These are phyloP conservation scores for Apophysomyces variabilis DNA, from an alignment of 371 early-diverging fungal genomes.

Conservation along the genomic window DNA sequence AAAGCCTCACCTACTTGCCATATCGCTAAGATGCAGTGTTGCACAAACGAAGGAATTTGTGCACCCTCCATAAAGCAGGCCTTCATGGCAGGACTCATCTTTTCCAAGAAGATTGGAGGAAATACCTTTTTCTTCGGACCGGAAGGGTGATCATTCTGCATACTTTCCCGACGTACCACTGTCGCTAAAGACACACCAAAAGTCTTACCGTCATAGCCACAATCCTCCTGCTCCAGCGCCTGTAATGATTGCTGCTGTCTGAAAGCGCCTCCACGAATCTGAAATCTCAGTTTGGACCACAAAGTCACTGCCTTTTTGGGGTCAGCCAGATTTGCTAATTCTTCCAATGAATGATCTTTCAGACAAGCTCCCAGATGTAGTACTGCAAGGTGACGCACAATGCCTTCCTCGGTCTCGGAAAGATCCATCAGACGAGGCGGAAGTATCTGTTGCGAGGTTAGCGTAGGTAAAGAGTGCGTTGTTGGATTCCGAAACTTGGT, in stretches of 20 bases:
- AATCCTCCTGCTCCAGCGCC: constrained; percentile 1
- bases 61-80: constrained; percentile 36
- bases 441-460: background rate
- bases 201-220: constrained; percentile 27
- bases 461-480: constrained; percentile 1
- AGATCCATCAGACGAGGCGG: background rate
- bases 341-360: constrained; percentile 58
- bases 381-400: constrained; percentile 79
- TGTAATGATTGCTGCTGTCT: background rate
- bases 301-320: constrained; percentile 57
- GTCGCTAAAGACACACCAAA: constrained; percentile 23
- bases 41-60: constrained; percentile 78
- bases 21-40: constrained; percentile 72
- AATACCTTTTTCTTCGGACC: background rate
- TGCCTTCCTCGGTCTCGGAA: constrained; percentile 62
- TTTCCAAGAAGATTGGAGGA: constrained; percentile 60
- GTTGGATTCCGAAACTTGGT: background rate
- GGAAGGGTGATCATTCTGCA: constrained; percentile 33
- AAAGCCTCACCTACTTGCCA: constrained; percentile 57
- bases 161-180: constrained; percentile 41
- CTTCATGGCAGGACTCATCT: constrained; percentile 65
- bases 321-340: constrained; percentile 63
- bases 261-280: constrained; percentile 15
- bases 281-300: constrained; percentile 61
- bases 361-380: constrained; percentile 67